Conservation (phyloP, 495 filamentous ascomycete genomes). For the Niebla homalea region DNA sequence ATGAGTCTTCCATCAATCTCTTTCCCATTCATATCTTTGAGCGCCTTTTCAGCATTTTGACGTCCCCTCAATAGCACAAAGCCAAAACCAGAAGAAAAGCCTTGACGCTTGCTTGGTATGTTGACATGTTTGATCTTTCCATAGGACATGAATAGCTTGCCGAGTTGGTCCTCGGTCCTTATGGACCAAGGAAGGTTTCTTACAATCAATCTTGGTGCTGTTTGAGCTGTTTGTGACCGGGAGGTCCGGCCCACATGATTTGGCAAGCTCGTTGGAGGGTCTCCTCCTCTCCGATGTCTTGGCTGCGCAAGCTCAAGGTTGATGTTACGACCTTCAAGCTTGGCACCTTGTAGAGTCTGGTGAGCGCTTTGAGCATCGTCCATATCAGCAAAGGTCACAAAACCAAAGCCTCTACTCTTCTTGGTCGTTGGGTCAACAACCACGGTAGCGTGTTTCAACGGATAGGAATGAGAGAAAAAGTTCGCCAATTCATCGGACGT, state of each 20-base stretch:
- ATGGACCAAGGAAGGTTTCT: slow-evolving; percentile 95
- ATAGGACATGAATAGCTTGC: slow-evolving; percentile 64
- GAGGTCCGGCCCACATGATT: neutral
- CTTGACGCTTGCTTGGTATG: slow-evolving; percentile 62
- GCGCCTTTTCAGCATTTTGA: slow-evolving; percentile 84
- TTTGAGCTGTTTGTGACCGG: slow-evolving; percentile 20
- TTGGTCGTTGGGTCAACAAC: slow-evolving; percentile 73
- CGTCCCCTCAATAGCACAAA: slow-evolving; percentile 80
- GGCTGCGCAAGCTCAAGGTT: slow-evolving; percentile 78
- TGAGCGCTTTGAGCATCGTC: slow-evolving; percentile 75
- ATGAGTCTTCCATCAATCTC: slow-evolving; percentile 73
- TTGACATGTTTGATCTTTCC: slow-evolving; percentile 78
- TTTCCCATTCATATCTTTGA: slow-evolving; percentile 76
- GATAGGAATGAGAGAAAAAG: slow-evolving; percentile 85
- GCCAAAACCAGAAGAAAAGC: slow-evolving; percentile 67
- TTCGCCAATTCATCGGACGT: slow-evolving; percentile 76
- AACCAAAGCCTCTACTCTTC: slow-evolving; percentile 79
- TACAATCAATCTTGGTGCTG: slow-evolving; percentile 76
- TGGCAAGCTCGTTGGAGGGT: slow-evolving; percentile 19
- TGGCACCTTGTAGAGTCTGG: slow-evolving; percentile 59
- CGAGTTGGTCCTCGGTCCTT: slow-evolving; percentile 67
- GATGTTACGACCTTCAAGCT: slow-evolving; percentile 66
- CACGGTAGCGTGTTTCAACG: slow-evolving; percentile 84
- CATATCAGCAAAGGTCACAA: slow-evolving; percentile 88
- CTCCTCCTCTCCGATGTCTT: slow-evolving; percentile 47